Evolutionary conservation across 805 yeast genomes (phyloP).

Genomic region (Teunomyces lycoperdinae): DNA sequence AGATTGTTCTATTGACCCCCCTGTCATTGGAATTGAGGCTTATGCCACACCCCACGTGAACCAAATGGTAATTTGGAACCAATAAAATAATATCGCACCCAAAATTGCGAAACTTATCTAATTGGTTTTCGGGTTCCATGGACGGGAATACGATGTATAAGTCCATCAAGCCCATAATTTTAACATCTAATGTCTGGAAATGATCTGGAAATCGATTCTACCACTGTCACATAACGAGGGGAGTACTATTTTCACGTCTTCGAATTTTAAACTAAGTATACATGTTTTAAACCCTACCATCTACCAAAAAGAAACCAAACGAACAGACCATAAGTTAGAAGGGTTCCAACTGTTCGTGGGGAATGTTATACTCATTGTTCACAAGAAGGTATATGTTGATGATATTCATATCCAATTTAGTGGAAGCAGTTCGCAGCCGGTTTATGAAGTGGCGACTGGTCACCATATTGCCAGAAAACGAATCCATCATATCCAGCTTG

Average conservation of each 20-base stretch:
- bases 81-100: neutral
- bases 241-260: constrained; percentile 25
- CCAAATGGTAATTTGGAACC: neutral
- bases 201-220: constrained; percentile 29
- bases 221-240: constrained; percentile 25
- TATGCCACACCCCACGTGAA: neutral
- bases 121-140: no score
- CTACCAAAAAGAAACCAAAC: constrained; percentile 10
- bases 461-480: neutral
- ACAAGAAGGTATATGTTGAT: neutral
- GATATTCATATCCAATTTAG: neutral
- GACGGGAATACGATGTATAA: no score
- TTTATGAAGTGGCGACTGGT: neutral
- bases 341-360: constrained; percentile 8
- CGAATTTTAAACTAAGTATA: constrained; percentile 11
- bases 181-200: constrained; percentile 14
- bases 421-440: neutral
- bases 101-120: neutral
- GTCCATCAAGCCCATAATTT: neutral
- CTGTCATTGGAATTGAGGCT: neutral
- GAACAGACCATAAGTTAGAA: constrained; percentile 3
- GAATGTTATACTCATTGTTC: neutral
- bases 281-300: constrained; percentile 7
- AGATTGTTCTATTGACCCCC: no score
- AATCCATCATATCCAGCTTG: neutral